A percentile compares a stretch with the other conserved stretches of the same genome.
These are phyloP conservation scores for Aspergillus asperescens DNA, from an alignment of 495 filamentous ascomycete species.

Conservation along the genomic window DNA sequence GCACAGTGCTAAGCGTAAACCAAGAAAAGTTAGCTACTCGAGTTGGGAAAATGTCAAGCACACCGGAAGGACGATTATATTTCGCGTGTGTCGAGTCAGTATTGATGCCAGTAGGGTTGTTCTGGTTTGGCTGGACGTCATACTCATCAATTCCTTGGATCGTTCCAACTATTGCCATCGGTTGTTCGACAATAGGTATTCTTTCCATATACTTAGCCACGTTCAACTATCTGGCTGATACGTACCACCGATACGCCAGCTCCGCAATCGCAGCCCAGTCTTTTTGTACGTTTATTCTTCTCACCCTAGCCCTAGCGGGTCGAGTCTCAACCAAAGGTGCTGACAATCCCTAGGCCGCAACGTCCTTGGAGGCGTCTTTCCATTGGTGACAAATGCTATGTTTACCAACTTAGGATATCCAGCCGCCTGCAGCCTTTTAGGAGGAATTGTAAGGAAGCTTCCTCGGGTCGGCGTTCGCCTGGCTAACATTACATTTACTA, in stretches of 20 bases:
- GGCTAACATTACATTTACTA: conserved; percentile 13
- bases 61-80: conserved; percentile 76
- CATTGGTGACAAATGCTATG: conserved; percentile 66
- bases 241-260: conserved; percentile 77
- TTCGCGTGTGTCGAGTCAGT: conserved; percentile 71
- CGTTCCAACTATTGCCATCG: conserved; percentile 65
- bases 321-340: neutral
- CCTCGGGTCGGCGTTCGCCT: neutral
- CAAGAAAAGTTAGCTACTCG: conserved; percentile 54
- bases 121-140: conserved; percentile 78
- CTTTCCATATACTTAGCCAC: conserved; percentile 83
- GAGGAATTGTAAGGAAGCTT: conserved; percentile 51
- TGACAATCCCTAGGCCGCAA: conserved; percentile 54
- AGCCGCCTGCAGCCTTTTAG: conserved; percentile 68
- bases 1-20: conserved; percentile 66
- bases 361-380: conserved; percentile 77
- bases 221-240: conserved; percentile 94
- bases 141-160: conserved; percentile 70
- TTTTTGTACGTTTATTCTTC: conserved; percentile 46
- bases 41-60: conserved; percentile 42
- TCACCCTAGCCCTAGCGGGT: too few relatives aligned
- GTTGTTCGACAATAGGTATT: conserved; percentile 79
- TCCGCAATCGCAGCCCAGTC: conserved; percentile 86
- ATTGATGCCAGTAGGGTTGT: conserved; percentile 67
- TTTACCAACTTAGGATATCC: conserved; percentile 67